phyloP scores from a whole-genome alignment of 345 rosid species.

The Hypericum androsaemum region DNA sequence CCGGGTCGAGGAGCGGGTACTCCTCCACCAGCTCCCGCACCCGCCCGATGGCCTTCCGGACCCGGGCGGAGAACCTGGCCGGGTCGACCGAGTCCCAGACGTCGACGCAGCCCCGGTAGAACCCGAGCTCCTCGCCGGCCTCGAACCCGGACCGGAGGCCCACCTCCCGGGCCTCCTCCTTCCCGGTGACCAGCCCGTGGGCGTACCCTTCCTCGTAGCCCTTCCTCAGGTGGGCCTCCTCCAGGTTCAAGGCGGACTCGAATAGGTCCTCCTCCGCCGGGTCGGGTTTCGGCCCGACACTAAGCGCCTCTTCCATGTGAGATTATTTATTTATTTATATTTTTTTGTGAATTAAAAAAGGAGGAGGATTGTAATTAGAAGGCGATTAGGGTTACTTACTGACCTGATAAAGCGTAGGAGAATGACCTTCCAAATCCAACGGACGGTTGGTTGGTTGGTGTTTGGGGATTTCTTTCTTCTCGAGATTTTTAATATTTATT shows the following conservation, averaged over 20 bases:
- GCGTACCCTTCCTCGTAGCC: slow-evolving; percentile 47
- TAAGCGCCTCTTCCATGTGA: too few species aligned
- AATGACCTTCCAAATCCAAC: too few species aligned
- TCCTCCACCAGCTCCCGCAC: slow-evolving; percentile 35
- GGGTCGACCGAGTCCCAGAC: slow-evolving; percentile 55
- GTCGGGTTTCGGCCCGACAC: too few species aligned
- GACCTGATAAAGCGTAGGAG: too few species aligned
- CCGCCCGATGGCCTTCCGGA: slow-evolving; percentile 34
- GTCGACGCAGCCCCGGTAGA: slow-evolving; percentile 67
- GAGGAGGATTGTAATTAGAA: too few species aligned
- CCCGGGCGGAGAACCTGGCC: slow-evolving; percentile 36
- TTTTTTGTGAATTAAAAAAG: too few species aligned
- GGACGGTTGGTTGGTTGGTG: too few species aligned
- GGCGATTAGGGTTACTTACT: too few species aligned
- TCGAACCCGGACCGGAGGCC: slow-evolving; percentile 64
- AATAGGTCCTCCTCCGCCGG: slow-evolving; percentile 62
- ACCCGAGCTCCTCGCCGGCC: slow-evolving; percentile 65
- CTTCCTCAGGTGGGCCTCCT: slow-evolving; percentile 42
- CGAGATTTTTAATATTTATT: too few species aligned
- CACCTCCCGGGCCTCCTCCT: slow-evolving; percentile 48
- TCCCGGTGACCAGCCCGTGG: slow-evolving; percentile 43
- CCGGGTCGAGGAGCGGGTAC: slow-evolving; percentile 53
- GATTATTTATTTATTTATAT: too few species aligned
- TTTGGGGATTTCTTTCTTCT: too few species aligned
- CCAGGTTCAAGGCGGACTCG: slow-evolving; percentile 43